Evolutionary conservation across 208 protist species (phyloP), one percentile per base, ranked within the genome.

Genomic region (Crithidia sp.): DNA sequence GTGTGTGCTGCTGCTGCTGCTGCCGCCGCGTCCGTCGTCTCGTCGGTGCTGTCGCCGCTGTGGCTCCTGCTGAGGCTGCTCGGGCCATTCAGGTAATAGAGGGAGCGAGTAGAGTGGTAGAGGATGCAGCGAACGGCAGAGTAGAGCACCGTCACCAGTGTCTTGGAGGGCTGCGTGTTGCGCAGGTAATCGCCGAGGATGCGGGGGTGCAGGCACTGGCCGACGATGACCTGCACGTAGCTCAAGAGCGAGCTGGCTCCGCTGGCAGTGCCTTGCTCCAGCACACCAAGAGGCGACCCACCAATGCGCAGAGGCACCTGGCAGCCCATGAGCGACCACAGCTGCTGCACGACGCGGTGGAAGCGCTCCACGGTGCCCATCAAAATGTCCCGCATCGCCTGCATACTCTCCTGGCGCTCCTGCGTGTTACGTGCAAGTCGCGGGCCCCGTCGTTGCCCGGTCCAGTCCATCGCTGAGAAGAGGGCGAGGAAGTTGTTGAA

Each of bases 401-500:
- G 53, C 17, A 59, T 53, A 9, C 67, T 43, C 45, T 71, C 74
- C 67, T 74, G 61, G 28, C 70, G 74, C 54, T 79, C 74, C 7
- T 28, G 19, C 16, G 16, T 69, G 47, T 66, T 70, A 36, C 74
- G 74, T 17, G 67, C 66, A 41, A 74, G 53, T 12, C 74, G 67
- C 16, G 56, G 44, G 37, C 74, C 61, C 14, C 67, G 74, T 36
- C 44, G 74, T 19, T 69, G 67, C n/a, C 58, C 60, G 5, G 66
- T 57, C 67, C 67, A 74, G 41, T 74, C 74, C 43, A 68, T 61
- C 7, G 61, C 67, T 36, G 74, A 73, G 53, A 79, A 79, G 50
- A 79, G 70, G 16, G 74, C 67, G 12, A 74, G 74, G 49, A 79
- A 79, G 67, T 74, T 74, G 68, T 79, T 79, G 60, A 79, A 62